A percentile compares a stretch with the other conserved stretches of the same genome.
phyloP scores from a whole-genome alignment of 179 eudicot genomes.

The Beta corolliflora region DNA sequence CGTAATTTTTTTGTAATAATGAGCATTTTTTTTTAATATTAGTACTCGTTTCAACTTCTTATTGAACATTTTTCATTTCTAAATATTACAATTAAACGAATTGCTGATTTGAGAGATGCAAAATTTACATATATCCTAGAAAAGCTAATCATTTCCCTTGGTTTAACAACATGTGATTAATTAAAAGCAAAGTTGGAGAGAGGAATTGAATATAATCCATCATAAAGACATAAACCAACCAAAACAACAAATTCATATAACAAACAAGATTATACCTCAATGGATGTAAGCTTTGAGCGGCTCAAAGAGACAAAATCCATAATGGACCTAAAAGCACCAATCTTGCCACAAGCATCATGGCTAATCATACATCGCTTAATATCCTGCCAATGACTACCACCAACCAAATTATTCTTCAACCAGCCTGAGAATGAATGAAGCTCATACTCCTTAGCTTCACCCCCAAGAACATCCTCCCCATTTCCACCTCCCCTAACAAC shows the following conservation, averaged over 20 bases:
- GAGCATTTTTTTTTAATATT: no score
- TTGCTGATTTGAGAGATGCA: no score
- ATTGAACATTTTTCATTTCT: no score
- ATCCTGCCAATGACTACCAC: conserved; percentile 35
- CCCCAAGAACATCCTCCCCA: conserved; percentile 27
- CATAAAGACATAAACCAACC: neutral
- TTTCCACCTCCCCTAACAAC: conserved; percentile 23
- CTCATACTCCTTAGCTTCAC: conserved; percentile 32
- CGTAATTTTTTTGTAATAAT: no score
- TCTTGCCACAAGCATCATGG: conserved; percentile 41
- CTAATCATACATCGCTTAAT: conserved; percentile 33
- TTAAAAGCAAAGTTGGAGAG: no score
- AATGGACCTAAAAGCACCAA: conserved; percentile 29
- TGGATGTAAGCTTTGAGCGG: conserved; percentile 29
- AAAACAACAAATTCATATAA: neutral
- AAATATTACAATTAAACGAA: no score
- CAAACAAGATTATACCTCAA: conserved; percentile 32
- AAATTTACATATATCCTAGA: no score
- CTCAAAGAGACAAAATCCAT: conserved; percentile 31
- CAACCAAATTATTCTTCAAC: conserved; percentile 31
- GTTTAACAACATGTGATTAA: no score
- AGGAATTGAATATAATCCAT: no score
- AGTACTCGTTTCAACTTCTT: no score
- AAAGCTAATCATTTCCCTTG: no score
- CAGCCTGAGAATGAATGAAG: conserved; percentile 32